Evolutionary conservation across 305 asterid species (phyloP), one percentile per base, ranked within the genome.

Genomic region (Caryopteris hybrid): DNA sequence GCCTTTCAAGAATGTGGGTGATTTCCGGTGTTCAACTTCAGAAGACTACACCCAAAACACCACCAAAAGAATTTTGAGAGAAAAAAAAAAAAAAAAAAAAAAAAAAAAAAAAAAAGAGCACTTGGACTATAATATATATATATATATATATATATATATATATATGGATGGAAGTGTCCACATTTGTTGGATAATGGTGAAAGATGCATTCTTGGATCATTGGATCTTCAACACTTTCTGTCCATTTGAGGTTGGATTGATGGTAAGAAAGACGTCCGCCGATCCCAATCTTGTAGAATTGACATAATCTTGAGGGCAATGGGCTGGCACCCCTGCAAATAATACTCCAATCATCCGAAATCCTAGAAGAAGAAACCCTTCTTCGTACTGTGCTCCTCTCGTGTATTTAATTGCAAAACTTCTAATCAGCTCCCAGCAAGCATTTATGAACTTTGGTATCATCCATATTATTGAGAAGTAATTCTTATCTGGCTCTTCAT

Each of bases 401-500:
- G 58, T 60, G 70, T 42, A 67, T 10, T 23, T 25, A 3, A 81
- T 81, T 1, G 39, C 29, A 61, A 85, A 85, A 53, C 91, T 83
- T 47, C 89, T 74, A 0, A 85, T 68, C 25, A 87, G 57, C 73
- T 87, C 95, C 86, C 86, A 79, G 0, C 72, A 14, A 20, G 87
- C 82, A 55, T 83, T 85, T 23, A 68, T 0, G 3, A 69, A n/a
- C 61, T 74, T 83, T 0, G 89, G 89, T 47, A 85, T 69, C 3
- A 81, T 10, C 81, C 81, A 81, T 11, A 83, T 1, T 5, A 76
- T 7, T 5, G 85, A 79, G 63, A 83, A 83, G 48, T 87, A 87
- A 23, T 87, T 87, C 80, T 80, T 85, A 80, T 87, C 68, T 2
- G 88, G 89, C 62, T 85, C 87, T 73, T 87, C 91, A 4, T 13